Evolutionary conservation across 768 basidiomycete genomes (phyloP), one percentile per base, ranked within the genome.

Genomic region (Naematelia aurantialba): DNA sequence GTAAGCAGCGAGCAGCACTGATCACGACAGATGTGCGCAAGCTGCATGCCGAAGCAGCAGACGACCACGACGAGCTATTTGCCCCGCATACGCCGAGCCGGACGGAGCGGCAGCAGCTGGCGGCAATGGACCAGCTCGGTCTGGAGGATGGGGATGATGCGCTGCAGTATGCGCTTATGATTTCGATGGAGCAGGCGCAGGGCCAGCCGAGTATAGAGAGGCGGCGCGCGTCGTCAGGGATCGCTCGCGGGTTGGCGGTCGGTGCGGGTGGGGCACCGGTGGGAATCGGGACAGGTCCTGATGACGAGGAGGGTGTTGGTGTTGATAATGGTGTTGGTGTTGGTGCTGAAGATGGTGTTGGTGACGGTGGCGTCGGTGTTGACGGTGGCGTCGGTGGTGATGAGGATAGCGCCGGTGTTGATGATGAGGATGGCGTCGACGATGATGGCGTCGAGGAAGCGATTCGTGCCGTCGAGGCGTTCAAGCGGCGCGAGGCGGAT

Each of bases 141-240:
- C 42, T 76, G 4, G 70, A 68, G 27, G 64, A 69, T 45, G 64
- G 62, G 1, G 74, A 76, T 42, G 72, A 73, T 26, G 74, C 72
- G 5, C 53, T 74, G 21, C 72, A 73, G 52, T 76, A 73, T 56
- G 74, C 74, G 1, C 52, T 76, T 55, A 72, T 76, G 72, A 53
- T 76, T 2, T 70, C 68, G 0, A 66, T 69, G 60, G 74, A 76
- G 29, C 63, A 68, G 14, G 48, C 55, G 46, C n/a, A n/a, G n/a
- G n/a, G n/a, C n/a, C n/a, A n/a, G n/a, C n/a, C n/a, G n/a, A n/a
- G n/a, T n/a, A n/a, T n/a, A n/a, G n/a, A n/a, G n/a, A n/a, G n/a
- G n/a, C n/a, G n/a, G n/a, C n/a, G n/a, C n/a, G n/a, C n/a, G n/a
- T n/a, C n/a, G n/a, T n/a, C n/a, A n/a, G n/a, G n/a, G n/a, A n/a